Conservation (phyloP, 208 protist genomes). For the Leishmania amazonensis region DNA sequence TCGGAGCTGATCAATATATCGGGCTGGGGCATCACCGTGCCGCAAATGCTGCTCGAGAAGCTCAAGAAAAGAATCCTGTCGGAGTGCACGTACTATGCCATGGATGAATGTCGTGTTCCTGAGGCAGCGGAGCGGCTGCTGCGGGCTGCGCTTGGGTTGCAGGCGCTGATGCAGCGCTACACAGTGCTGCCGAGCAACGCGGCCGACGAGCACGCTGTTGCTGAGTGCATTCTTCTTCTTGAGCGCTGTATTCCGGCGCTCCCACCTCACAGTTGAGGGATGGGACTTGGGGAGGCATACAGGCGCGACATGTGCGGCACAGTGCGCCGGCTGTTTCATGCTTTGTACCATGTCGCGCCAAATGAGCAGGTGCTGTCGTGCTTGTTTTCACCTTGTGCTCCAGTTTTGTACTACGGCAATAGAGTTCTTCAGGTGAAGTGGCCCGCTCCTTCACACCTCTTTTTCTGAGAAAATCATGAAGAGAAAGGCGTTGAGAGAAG, state of each 20-base stretch:
- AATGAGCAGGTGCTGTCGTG: neutral
- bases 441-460: neutral
- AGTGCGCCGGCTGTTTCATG: neutral
- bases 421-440: neutral
- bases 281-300: no score
- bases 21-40: slow-evolving; percentile 37
- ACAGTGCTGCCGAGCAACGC: slow-evolving; percentile 39
- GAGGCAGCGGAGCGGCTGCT: slow-evolving; percentile 21
- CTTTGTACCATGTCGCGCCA: neutral
- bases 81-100: slow-evolving; percentile 12
- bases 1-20: slow-evolving; percentile 63
- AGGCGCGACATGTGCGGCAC: neutral
- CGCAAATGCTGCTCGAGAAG: slow-evolving; percentile 45
- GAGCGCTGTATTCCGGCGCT: neutral
- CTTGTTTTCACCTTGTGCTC: neutral
- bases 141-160: slow-evolving; percentile 26
- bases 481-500: neutral
- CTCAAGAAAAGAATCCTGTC: slow-evolving; percentile 47
- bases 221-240: slow-evolving; percentile 11
- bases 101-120: slow-evolving; percentile 6
- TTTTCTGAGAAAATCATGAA: neutral
- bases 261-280: neutral
- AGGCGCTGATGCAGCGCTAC: slow-evolving; percentile 41
- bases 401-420: neutral
- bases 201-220: slow-evolving; percentile 24